Evolutionary conservation across 352 stramenopile genomes (phyloP).

Genomic region (Pythium brachiatum): DNA sequence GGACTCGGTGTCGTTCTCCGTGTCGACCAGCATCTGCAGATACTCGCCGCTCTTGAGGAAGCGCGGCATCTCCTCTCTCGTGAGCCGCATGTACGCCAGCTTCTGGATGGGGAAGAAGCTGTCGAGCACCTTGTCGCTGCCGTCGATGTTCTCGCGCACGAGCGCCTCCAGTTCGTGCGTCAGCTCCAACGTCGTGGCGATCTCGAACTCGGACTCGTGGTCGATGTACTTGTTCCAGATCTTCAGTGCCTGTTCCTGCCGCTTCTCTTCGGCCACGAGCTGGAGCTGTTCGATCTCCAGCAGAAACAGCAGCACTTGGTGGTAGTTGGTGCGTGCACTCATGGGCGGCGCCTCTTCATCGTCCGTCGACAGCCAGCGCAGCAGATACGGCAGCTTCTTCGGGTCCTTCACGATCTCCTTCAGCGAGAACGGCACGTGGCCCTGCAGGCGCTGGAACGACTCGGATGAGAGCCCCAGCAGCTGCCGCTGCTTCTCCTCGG

Average conservation of each 20-base stretch:
- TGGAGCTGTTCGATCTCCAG: constrained; percentile 82
- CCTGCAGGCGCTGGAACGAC: constrained; percentile 74
- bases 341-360: constrained; percentile 26
- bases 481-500: constrained; percentile 43
- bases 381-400: constrained; percentile 80
- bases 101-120: constrained; percentile 86
- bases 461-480: constrained; percentile 45
- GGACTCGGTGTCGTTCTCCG: constrained; percentile 66
- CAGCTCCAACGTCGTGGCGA: constrained; percentile 75
- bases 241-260: constrained; percentile 69
- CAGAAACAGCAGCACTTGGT: constrained; percentile 83
- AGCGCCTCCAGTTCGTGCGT: constrained; percentile 73
- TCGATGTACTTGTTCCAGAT: constrained; percentile 89
- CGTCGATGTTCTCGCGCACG: constrained; percentile 66
- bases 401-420: constrained; percentile 85
- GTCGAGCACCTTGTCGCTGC: constrained; percentile 47
- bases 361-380: constrained; percentile 72
- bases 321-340: constrained; percentile 47
- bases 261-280: constrained; percentile 62
- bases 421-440: constrained; percentile 77
- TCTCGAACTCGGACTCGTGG: constrained; percentile 78
- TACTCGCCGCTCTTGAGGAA: constrained; percentile 87
- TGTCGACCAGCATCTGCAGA: constrained; percentile 80
- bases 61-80: constrained; percentile 71
- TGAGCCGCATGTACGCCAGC: constrained; percentile 81